Base-by-base conservation (phyloP, 1,139 yeast genomes). In the Ashbya aceris region DNA sequence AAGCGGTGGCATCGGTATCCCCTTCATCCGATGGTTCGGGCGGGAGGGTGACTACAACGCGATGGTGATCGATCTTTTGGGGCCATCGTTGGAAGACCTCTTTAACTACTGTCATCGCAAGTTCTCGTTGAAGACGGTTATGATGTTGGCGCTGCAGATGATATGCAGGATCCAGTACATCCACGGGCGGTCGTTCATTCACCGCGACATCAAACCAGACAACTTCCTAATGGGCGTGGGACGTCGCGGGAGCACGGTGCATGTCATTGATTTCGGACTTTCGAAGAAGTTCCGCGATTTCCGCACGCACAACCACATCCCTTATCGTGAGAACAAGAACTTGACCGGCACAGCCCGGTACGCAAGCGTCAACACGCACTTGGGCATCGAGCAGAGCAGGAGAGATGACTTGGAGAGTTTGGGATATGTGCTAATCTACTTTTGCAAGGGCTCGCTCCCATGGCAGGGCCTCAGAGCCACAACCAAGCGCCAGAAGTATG, bases 381-480 rank as follows among this genome's bases (percentile, higher is more conserved):
- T 91, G 62, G 98, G 98, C 42, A 85, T 89, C 53, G 98, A 91
- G 65, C 98, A 91, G 65, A 79, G 87, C 52, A 81, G 98, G 68
- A 77, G 98, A 62, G 98, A 91, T 65, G 98, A 91, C 64, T 74
- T 91, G 60, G 98, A 91, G 68, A 81, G 93, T 54, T 75, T 91
- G 63, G 97, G 96, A 32, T 89, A 91, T 62, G 96, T 91, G 43
- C 74, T 91, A 58, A 85, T 91, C 55, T 91, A 91, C 66, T 91
- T 91, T 62, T 86, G 95, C 64, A 79, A 95, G 49, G 97, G 98
- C 34, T 83, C 94, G 10, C 73, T 91, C 56, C 98, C 98, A 40
- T 91, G 98, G 98, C 98, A 91, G 67, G 98, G 98, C 3, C 77
- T 91, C 56, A 86, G 87, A 64, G 98, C 98, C 29, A 94, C 91